Evolutionary conservation across 2,329 filamentous ascomycete genomes (phyloP).

Genomic region (Chaetomium sp.): DNA sequence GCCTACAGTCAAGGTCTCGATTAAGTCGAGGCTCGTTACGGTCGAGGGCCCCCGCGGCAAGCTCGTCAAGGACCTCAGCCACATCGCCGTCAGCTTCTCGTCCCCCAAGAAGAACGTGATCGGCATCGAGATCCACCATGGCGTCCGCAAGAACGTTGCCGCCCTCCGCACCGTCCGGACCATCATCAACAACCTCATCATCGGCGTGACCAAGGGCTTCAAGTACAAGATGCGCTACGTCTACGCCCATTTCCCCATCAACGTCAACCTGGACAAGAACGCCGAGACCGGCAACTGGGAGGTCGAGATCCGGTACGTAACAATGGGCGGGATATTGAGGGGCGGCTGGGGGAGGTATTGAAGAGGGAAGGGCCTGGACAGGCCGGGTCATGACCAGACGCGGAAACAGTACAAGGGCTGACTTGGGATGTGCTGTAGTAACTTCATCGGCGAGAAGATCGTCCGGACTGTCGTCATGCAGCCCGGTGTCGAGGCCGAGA

Average conservation of each 20-base stretch:
- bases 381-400: neutral
- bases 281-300: constrained; percentile 81
- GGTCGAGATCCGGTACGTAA: constrained; percentile 91
- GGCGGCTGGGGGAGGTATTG: constrained; percentile 13
- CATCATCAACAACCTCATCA: constrained; percentile 97
- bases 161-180: constrained; percentile 97
- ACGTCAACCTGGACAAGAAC: constrained; percentile 99
- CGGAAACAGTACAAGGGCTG: constrained; percentile 31
- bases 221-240: constrained; percentile 99
- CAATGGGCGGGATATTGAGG: constrained; percentile 13
- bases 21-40: constrained; percentile 95
- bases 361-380: neutral
- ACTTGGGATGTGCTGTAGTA: constrained; percentile 56
- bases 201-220: constrained; percentile 98
- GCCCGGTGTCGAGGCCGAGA: constrained; percentile 84
- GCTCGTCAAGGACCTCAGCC: constrained; percentile 94
- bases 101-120: constrained; percentile 82
- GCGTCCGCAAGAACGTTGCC: constrained; percentile 95
- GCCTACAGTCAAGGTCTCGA: constrained; percentile 85
- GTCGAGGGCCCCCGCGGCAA: constrained; percentile 97
- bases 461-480: constrained; percentile 90
- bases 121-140: constrained; percentile 98
- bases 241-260: constrained; percentile 99
- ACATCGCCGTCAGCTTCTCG: constrained; percentile 95
- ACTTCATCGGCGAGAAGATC: constrained; percentile 99